These are phyloP conservation scores for Dunaliella primolecta DNA, from an alignment of 139 green algal genomes.

Conservation along the genomic window DNA sequence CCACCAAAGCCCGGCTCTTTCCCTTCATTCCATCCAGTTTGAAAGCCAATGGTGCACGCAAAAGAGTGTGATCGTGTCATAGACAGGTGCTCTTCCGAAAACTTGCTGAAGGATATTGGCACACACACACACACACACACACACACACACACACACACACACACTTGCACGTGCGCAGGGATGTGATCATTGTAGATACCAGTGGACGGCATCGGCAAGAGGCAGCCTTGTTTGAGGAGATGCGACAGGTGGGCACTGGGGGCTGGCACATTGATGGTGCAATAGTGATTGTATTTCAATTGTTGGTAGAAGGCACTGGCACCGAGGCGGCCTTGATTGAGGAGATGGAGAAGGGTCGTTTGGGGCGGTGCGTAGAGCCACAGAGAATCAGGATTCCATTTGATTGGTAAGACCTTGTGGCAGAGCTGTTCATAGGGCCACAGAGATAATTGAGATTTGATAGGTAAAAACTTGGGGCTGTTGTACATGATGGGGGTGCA, in stretches of 20 bases:
- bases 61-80: too few species aligned
- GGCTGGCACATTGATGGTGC: too few species aligned
- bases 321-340: too few species aligned
- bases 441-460: too few species aligned
- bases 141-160: background rate
- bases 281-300: background rate
- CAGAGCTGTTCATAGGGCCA: too few species aligned
- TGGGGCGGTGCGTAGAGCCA: background rate
- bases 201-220: constrained; percentile 96
- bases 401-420: too few species aligned
- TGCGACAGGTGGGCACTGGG: constrained; percentile 61
- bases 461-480: too few species aligned
- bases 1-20: too few species aligned
- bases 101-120: background rate
- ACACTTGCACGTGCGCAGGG: constrained; percentile 31
- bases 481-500: too few species aligned
- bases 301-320: background rate
- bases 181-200: constrained; percentile 99
- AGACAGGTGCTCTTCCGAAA: background rate
- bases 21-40: background rate
- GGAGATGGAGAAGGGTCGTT: background rate
- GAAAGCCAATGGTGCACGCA: background rate
- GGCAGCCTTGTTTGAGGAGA: constrained; percentile 98
- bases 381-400: too few species aligned
- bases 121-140: background rate